These are phyloP conservation scores for Lobosporangium transversale DNA, from an alignment of 192 early-diverging fungal species.

Conservation along the genomic window DNA sequence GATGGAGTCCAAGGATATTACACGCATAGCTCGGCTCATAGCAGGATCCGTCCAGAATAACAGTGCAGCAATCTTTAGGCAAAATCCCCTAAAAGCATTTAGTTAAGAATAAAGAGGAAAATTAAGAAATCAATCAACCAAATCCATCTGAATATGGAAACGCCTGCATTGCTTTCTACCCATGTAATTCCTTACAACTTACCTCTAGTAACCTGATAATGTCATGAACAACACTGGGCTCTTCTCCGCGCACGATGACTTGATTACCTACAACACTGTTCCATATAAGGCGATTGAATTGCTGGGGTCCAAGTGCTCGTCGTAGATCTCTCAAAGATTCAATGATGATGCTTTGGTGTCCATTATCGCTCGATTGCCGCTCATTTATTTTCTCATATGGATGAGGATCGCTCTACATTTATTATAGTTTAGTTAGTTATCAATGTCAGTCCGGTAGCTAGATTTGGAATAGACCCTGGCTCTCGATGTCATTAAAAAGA, in stretches of 20 bases:
- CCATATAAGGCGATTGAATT: conserved; percentile 41
- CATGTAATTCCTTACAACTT: too few species aligned
- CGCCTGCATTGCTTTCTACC: too few species aligned
- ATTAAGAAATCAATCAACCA: too few species aligned
- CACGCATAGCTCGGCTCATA: conserved; percentile 46
- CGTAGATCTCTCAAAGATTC: conserved; percentile 39
- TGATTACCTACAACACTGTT: conserved; percentile 43
- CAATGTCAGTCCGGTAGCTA: too few species aligned
- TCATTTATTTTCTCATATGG: too few species aligned
- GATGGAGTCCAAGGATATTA: conserved; percentile 45
- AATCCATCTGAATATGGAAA: too few species aligned
- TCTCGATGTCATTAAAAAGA: too few species aligned
- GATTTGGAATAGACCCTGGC: too few species aligned
- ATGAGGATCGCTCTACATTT: too few species aligned
- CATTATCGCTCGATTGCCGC: background rate
- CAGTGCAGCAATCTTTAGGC: conserved; percentile 40
- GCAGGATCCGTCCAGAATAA: conserved; percentile 17
- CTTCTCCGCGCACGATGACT: conserved; percentile 42
- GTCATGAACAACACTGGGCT: conserved; percentile 25
- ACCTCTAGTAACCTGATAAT: conserved; percentile 35
- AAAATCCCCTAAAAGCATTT: conserved; percentile 40
- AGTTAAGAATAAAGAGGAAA: background rate
- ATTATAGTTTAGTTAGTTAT: too few species aligned
- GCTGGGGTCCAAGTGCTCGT: conserved; percentile 17
- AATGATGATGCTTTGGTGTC: conserved; percentile 4